Conservation (phyloP, 352 stramenopile genomes). For the Phytopythium aichiense region DNA sequence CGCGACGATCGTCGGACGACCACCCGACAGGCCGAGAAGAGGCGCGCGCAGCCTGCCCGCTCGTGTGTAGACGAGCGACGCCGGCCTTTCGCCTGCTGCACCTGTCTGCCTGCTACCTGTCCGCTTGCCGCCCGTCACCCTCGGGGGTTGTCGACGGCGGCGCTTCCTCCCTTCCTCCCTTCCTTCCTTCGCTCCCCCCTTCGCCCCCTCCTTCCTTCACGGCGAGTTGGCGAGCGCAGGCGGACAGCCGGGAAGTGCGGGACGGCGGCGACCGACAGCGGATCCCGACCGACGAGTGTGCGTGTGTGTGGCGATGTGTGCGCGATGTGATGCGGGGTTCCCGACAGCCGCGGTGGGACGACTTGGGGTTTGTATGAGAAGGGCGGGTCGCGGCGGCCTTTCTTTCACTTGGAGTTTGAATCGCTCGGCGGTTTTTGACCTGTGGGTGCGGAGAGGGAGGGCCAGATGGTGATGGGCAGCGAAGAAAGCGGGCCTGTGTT, state of each 20-base stretch:
- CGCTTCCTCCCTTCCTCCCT: no score
- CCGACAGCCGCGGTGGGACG: neutral
- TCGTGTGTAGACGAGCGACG: neutral
- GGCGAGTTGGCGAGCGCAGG: no score
- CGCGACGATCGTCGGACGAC: constrained; percentile 1
- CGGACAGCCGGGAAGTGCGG: no score
- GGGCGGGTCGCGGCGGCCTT: neutral
- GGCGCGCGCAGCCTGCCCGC: neutral
- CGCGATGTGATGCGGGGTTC: neutral
- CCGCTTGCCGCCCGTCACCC: no score
- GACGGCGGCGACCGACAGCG: no score
- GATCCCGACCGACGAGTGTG: no score
- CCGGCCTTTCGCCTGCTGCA: neutral
- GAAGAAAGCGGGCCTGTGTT: neutral
- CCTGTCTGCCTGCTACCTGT: no score
- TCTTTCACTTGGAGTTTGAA: constrained; percentile 4
- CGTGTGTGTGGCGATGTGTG: neutral
- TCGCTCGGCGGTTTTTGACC: constrained; percentile 1
- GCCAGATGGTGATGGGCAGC: constrained; percentile 3
- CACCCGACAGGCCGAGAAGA: neutral
- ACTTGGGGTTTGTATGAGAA: constrained; percentile 6
- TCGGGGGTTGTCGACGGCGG: neutral
- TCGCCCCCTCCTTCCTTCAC: no score
- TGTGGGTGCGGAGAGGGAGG: neutral
- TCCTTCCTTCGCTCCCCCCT: no score